These are phyloP conservation scores for Arthrobotrys musiformis DNA, from an alignment of 2,329 filamentous ascomycete species.

Conservation along the genomic window DNA sequence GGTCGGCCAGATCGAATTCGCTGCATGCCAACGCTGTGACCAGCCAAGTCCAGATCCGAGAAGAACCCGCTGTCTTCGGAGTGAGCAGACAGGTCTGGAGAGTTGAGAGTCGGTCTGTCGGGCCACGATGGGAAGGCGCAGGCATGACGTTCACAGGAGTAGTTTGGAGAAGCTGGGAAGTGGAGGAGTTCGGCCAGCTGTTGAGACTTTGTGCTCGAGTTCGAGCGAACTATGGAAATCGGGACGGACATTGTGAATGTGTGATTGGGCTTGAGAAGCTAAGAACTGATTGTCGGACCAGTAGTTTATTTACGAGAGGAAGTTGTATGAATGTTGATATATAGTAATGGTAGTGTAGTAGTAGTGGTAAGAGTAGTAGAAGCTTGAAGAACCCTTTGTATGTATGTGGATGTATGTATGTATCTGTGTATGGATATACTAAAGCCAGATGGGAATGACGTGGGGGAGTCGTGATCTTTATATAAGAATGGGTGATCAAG, in stretches of 20 bases:
- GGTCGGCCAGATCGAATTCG: slow-evolving; percentile 44
- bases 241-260: slow-evolving; percentile 53
- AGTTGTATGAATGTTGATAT: slow-evolving; percentile 16
- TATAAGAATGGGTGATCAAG: slow-evolving; percentile 46
- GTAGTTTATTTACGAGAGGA: background rate
- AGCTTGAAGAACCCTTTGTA: slow-evolving; percentile 28
- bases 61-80: slow-evolving; percentile 54
- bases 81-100: slow-evolving; percentile 51
- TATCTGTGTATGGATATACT: slow-evolving; percentile 3
- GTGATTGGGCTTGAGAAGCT: slow-evolving; percentile 8
- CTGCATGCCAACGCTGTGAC: slow-evolving; percentile 53
- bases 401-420: slow-evolving; percentile 6
- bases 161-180: slow-evolving; percentile 54
- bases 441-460: slow-evolving; percentile 47
- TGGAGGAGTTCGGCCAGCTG: slow-evolving; percentile 48
- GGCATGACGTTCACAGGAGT: slow-evolving; percentile 51
- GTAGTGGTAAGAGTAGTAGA: background rate
- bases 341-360: too few relatives aligned
- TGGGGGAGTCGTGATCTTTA: slow-evolving; percentile 55
- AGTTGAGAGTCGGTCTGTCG: slow-evolving; percentile 54
- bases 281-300: slow-evolving; percentile 31
- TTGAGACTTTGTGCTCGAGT: slow-evolving; percentile 54
- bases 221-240: slow-evolving; percentile 54
- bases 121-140: slow-evolving; percentile 56
- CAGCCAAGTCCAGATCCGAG: slow-evolving; percentile 52